Percentiles rank a stretch among this genome's conserved stretches.
Conservation (phyloP, 75 land plant genomes). For the Sequoia sempervirens region DNA sequence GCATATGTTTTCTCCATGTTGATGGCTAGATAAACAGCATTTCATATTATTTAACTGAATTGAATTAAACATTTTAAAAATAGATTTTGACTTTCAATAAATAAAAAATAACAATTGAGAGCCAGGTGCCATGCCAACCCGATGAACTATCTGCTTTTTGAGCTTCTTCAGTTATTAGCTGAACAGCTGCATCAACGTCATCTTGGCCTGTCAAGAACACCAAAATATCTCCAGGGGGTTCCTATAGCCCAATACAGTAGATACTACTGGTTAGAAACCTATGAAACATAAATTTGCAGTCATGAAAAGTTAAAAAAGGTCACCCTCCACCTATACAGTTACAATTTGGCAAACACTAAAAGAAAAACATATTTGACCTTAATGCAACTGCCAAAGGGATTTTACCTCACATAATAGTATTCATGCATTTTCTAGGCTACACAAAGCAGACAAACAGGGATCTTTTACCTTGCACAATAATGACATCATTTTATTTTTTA, state of each 20-base stretch:
- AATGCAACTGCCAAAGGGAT: background rate
- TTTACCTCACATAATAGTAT: background rate
- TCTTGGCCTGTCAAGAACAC: constrained; percentile 97
- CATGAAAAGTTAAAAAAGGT: background rate
- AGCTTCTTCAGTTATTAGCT: constrained; percentile 66
- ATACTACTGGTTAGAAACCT: background rate
- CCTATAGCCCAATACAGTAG: constrained; percentile 32
- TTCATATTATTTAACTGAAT: background rate
- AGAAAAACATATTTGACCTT: background rate
- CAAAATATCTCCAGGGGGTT: constrained; percentile 79
- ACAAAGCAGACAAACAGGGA: background rate
- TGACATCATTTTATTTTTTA: background rate
- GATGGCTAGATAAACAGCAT: background rate
- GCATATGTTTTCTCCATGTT: background rate
- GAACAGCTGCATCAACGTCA: constrained; percentile 85
- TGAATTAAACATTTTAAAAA: background rate
- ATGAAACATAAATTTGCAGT: background rate
- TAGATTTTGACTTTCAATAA: background rate
- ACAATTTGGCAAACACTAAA: background rate
- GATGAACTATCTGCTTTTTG: constrained; percentile 24
- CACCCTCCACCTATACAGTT: background rate
- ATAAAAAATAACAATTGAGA: background rate
- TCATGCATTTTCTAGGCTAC: background rate
- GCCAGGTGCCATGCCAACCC: constrained; percentile 19
- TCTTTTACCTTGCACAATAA: background rate